Conservation (phyloP, 148 eudicot species). For the Arctostaphylos glauca region DNA sequence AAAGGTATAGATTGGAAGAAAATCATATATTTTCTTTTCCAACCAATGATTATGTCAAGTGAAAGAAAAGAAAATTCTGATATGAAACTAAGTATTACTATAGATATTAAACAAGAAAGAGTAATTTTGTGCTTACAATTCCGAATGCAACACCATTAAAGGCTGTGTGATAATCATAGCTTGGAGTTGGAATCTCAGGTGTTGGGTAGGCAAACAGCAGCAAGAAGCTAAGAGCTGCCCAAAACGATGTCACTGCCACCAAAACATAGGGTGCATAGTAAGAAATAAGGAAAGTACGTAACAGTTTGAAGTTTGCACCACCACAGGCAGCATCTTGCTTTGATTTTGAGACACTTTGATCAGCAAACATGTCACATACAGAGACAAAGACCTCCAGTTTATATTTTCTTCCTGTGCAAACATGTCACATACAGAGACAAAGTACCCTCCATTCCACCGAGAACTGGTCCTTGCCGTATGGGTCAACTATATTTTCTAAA, state of each 20-base stretch:
- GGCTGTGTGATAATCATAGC: conserved; percentile 91
- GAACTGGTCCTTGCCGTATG: not conserved
- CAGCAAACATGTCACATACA: not conserved
- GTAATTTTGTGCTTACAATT: conserved; percentile 57
- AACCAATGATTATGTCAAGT: not conserved
- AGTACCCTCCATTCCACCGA: not conserved
- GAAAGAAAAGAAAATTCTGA: not conserved
- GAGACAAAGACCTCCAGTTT: not conserved
- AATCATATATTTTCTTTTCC: not conserved
- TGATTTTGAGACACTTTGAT: not conserved
- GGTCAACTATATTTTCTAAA: not conserved
- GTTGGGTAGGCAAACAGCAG: conserved; percentile 92
- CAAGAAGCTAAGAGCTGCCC: conserved; percentile 90
- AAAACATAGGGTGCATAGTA: not conserved
- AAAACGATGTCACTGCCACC: conserved; percentile 76
- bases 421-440: too few relatives aligned
- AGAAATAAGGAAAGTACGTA: conserved; percentile 5
- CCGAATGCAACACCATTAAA: conserved; percentile 93
- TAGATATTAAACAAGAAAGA: not conserved
- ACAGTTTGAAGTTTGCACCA: not conserved
- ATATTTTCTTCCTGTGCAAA: not conserved
- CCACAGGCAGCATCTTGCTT: not conserved
- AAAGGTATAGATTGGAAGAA: not conserved
- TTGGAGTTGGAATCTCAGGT: conserved; percentile 91
- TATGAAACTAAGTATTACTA: not conserved